phyloP scores from a whole-genome alignment of 2,329 filamentous ascomycete species.

The Arthrobotrys pseudoclavata region DNA sequence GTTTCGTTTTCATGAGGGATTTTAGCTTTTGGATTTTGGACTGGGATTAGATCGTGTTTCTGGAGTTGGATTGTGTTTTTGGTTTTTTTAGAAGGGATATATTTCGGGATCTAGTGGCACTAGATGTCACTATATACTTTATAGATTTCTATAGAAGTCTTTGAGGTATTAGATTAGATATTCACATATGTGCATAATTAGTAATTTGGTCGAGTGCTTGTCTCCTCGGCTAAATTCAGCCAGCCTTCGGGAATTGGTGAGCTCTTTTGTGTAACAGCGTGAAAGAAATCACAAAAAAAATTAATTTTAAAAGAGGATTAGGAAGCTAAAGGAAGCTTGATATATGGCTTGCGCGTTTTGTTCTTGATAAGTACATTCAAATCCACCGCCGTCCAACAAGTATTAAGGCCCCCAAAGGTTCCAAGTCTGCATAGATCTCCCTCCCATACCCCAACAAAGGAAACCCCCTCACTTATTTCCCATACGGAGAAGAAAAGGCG shows the following conservation, averaged over 20 bases:
- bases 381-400: neutral
- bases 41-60: no score
- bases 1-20: neutral
- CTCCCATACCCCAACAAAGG: neutral
- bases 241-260: no score
- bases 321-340: neutral
- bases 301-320: no score
- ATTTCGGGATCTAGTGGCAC: no score
- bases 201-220: no score
- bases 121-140: no score
- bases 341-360: neutral
- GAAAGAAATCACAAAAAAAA: no score
- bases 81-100: no score
- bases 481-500: neutral
- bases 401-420: neutral
- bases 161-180: neutral
- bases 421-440: neutral
- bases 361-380: conserved; percentile 15
- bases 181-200: neutral
- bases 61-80: neutral
- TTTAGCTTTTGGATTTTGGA: neutral
- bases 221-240: no score
- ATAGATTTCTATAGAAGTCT: neutral
- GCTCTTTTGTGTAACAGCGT: no score
- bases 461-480: neutral